Evolutionary conservation across 768 basidiomycete species (phyloP), one percentile per base, ranked within the genome.

Genomic region (Pleurotus platypus): DNA sequence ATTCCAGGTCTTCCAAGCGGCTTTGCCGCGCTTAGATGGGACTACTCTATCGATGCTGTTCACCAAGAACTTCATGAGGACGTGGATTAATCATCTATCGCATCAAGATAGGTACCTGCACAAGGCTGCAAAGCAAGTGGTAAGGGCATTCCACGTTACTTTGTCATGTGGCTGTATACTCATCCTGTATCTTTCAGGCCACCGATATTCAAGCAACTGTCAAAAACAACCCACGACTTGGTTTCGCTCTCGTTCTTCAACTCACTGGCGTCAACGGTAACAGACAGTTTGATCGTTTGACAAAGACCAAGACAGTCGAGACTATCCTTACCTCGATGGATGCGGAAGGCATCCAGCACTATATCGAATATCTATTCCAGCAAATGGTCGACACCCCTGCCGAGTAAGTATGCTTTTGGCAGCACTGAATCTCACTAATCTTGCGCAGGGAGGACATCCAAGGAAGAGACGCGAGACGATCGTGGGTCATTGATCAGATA

Each of bases 41-140:
- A 72, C 81, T 46, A 87, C 84, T 54, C 77, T 96, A 63, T 89
- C 92, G 0, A 86, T 92, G 80, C 76, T 98, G 35, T 94, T 99
- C 69, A 95, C 92, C 16, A 89, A 88, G 64, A 94, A 97, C 69
- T 91, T 97, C 65, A 94, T 98, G 90, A 87, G 94, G 38, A 88
- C 89, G 38, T 96, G 95, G 92, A 95, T 96, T 58, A 96, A 96
- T 67, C 94, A 98, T 69, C 78, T 99, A 18, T 90, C 92, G 0
- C 87, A 91, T 55, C 80, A 79, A 46, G 95, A 98, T 69, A 83
- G 94, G 50, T 89, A 94, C 67, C 73, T 98, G 46, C 91, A 96
- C 75, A 94, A 92, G 70, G 87, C 89, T 15, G 92, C 96, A 2
- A 81, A 81, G 57, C 85, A 91, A 69, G 86, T 92, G 67, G 96